phyloP scores from a whole-genome alignment of 2,329 filamentous ascomycete species.

The Arachnomyces sp. region DNA sequence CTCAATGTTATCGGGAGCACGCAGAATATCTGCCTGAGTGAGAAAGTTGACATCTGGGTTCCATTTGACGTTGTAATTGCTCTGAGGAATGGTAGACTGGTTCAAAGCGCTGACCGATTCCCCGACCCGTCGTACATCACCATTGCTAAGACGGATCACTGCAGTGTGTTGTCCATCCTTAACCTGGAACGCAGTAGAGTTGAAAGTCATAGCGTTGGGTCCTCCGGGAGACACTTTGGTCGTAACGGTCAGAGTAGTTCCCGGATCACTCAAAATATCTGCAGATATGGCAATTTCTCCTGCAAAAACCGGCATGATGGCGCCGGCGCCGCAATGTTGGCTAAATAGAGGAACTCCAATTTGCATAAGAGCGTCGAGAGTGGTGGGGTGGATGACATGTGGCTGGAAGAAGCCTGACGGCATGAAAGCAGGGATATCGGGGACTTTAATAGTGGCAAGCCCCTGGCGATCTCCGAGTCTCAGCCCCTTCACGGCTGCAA shows the following conservation, averaged over 20 bases:
- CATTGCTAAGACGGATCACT: no score
- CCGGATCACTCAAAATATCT: not conserved
- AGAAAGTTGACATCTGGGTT: no score
- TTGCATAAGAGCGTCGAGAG: slow-evolving; percentile 20
- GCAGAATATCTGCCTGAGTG: no score
- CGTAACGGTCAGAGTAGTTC: slow-evolving; percentile 8
- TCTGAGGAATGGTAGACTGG: no score
- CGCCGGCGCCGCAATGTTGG: slow-evolving; percentile 5
- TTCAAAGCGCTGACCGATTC: no score
- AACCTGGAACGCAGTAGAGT: slow-evolving; percentile 9
- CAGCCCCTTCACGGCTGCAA: slow-evolving; percentile 8
- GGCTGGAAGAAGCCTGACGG: slow-evolving; percentile 19
- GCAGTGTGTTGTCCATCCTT: no score
- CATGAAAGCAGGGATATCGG: slow-evolving; percentile 11
- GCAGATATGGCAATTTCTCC: slow-evolving; percentile 15
- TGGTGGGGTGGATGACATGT: slow-evolving; percentile 21
- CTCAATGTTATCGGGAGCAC: no score
- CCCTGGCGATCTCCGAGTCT: slow-evolving; percentile 12
- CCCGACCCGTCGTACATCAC: no score
- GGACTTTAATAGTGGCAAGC: slow-evolving; percentile 11
- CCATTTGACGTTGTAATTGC: no score
- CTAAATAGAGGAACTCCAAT: slow-evolving; percentile 11
- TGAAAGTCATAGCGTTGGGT: slow-evolving; percentile 10
- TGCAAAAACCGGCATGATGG: slow-evolving; percentile 15
- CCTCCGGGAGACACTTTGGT: slow-evolving; percentile 11